These are phyloP conservation scores for Macrophomina phaseolina DNA, from an alignment of 2,329 filamentous ascomycete species.

Conservation along the genomic window DNA sequence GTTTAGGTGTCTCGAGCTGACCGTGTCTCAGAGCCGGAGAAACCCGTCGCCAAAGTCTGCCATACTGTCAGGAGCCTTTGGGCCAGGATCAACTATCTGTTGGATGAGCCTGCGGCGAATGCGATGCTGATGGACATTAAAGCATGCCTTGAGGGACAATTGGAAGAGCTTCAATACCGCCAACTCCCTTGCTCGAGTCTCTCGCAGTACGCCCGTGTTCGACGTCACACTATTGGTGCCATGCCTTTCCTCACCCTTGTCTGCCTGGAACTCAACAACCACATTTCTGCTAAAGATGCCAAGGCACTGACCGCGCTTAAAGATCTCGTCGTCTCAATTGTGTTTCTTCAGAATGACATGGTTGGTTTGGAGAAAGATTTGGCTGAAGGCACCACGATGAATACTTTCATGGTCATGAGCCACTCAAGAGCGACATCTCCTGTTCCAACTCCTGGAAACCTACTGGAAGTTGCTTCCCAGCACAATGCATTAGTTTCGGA, in stretches of 20 bases:
- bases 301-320: background rate
- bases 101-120: background rate
- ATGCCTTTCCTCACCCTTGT: background rate
- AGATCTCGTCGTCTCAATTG: slow-evolving; percentile 21
- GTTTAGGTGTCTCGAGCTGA: background rate
- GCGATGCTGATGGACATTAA: background rate
- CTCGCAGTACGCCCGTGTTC: background rate
- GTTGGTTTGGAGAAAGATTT: slow-evolving; percentile 29
- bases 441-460: background rate
- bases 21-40: background rate
- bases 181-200: background rate
- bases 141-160: background rate
- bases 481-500: background rate
- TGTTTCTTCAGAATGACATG: slow-evolving; percentile 30
- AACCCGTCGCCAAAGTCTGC: background rate
- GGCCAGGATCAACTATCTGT: background rate
- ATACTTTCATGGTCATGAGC: slow-evolving; percentile 23
- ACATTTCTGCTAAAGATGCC: background rate
- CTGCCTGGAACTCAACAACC: background rate
- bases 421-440: background rate
- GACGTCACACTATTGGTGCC: background rate
- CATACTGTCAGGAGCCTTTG: background rate
- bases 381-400: slow-evolving; percentile 12
- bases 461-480: background rate
- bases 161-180: background rate